These are phyloP conservation scores for Boletellus sp. DNA, from an alignment of 1,284 basidiomycete genomes.

Conservation along the genomic window DNA sequence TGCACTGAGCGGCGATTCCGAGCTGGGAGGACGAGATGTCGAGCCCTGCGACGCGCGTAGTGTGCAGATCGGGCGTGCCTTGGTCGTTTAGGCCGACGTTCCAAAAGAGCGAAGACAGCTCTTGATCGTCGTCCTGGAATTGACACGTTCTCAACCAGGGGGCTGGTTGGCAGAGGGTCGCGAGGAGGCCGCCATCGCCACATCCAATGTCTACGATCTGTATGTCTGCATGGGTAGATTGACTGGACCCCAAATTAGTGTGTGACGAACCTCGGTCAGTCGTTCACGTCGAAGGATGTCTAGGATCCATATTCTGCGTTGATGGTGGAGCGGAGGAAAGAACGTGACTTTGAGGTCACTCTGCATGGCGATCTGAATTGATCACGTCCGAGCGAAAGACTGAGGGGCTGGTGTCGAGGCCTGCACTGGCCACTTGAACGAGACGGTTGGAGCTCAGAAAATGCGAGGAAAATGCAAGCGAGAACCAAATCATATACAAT, in stretches of 20 bases:
- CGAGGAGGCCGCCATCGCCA: slow-evolving; percentile 72
- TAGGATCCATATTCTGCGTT: slow-evolving; percentile 70
- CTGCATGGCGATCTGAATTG: slow-evolving; percentile 15
- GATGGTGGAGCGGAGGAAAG: slow-evolving; percentile 66
- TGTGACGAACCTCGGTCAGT: slow-evolving; percentile 50
- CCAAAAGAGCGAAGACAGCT: slow-evolving; percentile 23
- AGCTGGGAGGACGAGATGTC: slow-evolving; percentile 59
- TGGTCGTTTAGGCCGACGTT: slow-evolving; percentile 35
- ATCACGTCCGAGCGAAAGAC: background rate
- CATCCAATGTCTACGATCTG: slow-evolving; percentile 81
- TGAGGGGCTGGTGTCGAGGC: background rate
- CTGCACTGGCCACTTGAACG: background rate
- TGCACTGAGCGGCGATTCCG: slow-evolving; percentile 46
- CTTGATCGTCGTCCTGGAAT: slow-evolving; percentile 26
- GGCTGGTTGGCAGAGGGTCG: slow-evolving; percentile 66
- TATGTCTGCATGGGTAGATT: slow-evolving; percentile 1
- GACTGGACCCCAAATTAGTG: background rate
- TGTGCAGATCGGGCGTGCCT: slow-evolving; percentile 58
- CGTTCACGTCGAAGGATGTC: slow-evolving; percentile 57
- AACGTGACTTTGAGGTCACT: slow-evolving; percentile 56
- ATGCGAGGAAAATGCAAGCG: background rate
- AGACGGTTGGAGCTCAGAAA: background rate
- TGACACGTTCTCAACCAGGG: slow-evolving; percentile 49
- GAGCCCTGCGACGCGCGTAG: slow-evolving; percentile 59
- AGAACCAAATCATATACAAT: slow-evolving; percentile 9